phyloP scores from a whole-genome alignment of 169 alveolate genomes.

The Cryptosporidium sp. region DNA sequence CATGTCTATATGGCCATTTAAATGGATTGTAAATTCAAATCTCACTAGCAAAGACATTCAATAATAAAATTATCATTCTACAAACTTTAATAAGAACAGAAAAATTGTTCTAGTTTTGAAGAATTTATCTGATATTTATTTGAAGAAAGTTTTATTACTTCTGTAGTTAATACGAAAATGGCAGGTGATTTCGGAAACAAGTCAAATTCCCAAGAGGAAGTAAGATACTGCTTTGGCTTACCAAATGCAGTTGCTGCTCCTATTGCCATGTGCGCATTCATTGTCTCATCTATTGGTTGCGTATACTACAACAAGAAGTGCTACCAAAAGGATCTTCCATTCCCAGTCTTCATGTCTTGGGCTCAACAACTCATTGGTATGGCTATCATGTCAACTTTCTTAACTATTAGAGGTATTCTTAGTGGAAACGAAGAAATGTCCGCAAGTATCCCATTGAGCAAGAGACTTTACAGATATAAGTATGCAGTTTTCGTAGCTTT shows the following conservation, averaged over 20 bases:
- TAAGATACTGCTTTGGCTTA: constrained; percentile 71
- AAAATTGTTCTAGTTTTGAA: constrained; percentile 23
- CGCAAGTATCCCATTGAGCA: constrained; percentile 65
- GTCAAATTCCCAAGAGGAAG: constrained; percentile 70
- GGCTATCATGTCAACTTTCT: constrained; percentile 65
- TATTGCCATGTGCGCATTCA: constrained; percentile 75
- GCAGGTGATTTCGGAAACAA: constrained; percentile 74
- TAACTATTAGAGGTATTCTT: constrained; percentile 59
- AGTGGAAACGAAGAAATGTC: constrained; percentile 73
- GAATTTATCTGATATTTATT: constrained; percentile 21
- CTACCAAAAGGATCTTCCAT: constrained; percentile 49
- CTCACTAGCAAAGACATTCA: constrained; percentile 28
- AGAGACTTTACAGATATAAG: constrained; percentile 67
- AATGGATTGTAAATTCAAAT: constrained; percentile 12
- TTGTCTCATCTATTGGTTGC: constrained; percentile 65
- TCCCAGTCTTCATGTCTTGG: constrained; percentile 75
- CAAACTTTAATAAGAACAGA: constrained; percentile 18
- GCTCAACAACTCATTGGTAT: constrained; percentile 75
- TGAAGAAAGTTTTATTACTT: constrained; percentile 6
- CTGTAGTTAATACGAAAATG: constrained; percentile 6
- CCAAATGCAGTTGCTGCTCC: constrained; percentile 72
- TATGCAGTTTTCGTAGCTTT: constrained; percentile 71
- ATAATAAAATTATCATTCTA: constrained; percentile 6
- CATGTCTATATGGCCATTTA: neutral
- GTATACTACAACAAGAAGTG: constrained; percentile 68